Percentiles rank a stretch among this genome's conserved stretches.
Conservation (phyloP, 345 rosid genomes). For the Capsella bursapastoris region DNA sequence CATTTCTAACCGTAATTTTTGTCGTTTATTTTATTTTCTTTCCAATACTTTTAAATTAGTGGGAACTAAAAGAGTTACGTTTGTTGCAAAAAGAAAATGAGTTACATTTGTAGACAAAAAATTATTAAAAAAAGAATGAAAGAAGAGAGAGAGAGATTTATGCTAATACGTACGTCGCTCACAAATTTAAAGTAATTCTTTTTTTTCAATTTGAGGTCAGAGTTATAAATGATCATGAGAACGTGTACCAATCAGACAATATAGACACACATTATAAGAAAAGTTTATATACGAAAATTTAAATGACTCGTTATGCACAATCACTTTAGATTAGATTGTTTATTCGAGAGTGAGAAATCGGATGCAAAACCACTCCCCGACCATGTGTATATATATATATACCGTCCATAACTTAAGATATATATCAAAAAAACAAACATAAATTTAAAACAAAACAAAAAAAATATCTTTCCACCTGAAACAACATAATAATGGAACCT, state of each 20-base stretch:
- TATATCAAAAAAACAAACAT: conserved; percentile 24
- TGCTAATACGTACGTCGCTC: not conserved
- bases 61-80: conserved; percentile 33
- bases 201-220: not conserved
- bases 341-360: conserved; percentile 14
- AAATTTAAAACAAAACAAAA: not conserved
- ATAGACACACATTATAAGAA: conserved; percentile 2
- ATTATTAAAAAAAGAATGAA: not conserved
- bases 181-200: conserved; percentile 1
- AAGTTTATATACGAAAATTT: not conserved
- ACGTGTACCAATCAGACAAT: conserved; percentile 22
- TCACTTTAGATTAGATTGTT: not conserved
- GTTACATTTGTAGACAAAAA: conserved; percentile 26
- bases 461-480: conserved; percentile 38
- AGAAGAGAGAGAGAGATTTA: not conserved
- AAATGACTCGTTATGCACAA: conserved; percentile 40
- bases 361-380: conserved; percentile 15
- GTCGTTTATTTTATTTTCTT: conserved; percentile 25
- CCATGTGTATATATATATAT: conserved; percentile 44
- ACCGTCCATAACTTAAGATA: conserved; percentile 25
- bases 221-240: not conserved
- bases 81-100: conserved; percentile 22
- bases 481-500: conserved; percentile 33
- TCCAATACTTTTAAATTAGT: conserved; percentile 7
- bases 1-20: conserved; percentile 34